Evolutionary conservation across 805 yeast species (phyloP), one percentile per base, ranked within the genome.

Genomic region (Suhomyces prunicola): DNA sequence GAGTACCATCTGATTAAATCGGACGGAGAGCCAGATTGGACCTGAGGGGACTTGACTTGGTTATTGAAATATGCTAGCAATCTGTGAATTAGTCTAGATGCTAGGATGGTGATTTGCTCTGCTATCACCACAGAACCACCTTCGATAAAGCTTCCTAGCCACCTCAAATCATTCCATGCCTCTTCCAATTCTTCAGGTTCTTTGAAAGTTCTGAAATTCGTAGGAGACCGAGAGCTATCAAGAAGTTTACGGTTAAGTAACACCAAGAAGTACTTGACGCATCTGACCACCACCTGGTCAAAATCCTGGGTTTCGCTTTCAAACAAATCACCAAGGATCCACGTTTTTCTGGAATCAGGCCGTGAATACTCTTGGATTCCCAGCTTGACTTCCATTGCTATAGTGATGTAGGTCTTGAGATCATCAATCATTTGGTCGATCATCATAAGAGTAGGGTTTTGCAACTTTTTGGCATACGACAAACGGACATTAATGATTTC

Each of bases 401-500:
- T 73, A 47, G 82, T 79, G 52, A 93, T 81, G 65, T 90, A 90
- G 2, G 85, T 79, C 59, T 85, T 85, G 65, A 93, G 87, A 66
- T 90, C 96, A 46, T 84, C 91, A 55, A 93, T 81, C 80, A 90
- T 87, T 70, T 93, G 97, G 68, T 94, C 99, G 60, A 94, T 89
- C 86, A 90, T 89, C 91, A 90, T 88, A 84, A 92, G 83, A 0
- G 97, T 91, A 1, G 97, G 97, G 61, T 87, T 88, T 50, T 80
- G 83, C 47, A 93, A 71, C 62, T 87, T 87, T 66, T 81, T 78
- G 2, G 97, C 96, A 65, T 89, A 91, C 1, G 79, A 74, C 45
- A 93, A 73, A 58, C 97, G 79, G 42, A 88, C 81, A 35, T 80
- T 79, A 44, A 92, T 86, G 49, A 90, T 81, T 61, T 90, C 97